These are phyloP conservation scores for Aureobasidium sp. DNA, from an alignment of 2,329 filamentous ascomycete species.

Conservation along the genomic window DNA sequence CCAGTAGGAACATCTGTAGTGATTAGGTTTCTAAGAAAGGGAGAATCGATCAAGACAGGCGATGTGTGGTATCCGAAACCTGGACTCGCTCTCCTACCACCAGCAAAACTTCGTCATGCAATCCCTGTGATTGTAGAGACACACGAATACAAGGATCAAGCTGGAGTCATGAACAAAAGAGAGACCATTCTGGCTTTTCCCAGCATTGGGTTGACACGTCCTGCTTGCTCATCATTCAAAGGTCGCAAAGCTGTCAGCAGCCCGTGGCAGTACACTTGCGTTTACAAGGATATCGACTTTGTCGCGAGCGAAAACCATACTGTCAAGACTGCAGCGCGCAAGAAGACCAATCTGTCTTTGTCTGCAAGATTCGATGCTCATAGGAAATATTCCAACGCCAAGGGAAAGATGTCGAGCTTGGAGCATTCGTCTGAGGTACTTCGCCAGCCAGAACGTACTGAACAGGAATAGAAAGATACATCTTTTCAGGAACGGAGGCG, in stretches of 20 bases:
- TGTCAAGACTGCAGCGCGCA: not conserved
- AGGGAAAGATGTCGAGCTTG: not conserved
- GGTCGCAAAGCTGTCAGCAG: not conserved
- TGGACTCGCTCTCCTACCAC: conserved; percentile 15
- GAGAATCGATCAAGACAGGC: conserved; percentile 20
- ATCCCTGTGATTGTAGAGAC: conserved; percentile 28
- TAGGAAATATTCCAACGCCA: not conserved
- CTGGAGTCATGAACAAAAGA: not conserved
- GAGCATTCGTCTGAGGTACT: not conserved
- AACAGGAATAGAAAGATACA: not conserved
- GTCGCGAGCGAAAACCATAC: not conserved
- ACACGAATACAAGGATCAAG: not conserved
- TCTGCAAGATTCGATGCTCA: no score
- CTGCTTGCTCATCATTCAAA: not conserved
- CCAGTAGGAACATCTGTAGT: conserved; percentile 24
- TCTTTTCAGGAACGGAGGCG: not conserved
- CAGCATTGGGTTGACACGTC: conserved; percentile 21
- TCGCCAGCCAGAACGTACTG: not conserved
- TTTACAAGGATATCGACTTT: conserved; percentile 23
- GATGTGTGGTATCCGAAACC: not conserved
- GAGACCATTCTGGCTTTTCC: conserved; percentile 25
- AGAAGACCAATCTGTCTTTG: not conserved
- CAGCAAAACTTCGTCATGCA: conserved; percentile 33
- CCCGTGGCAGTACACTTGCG: conserved; percentile 20
- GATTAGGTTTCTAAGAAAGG: conserved; percentile 33